phyloP scores from a whole-genome alignment of 2,329 filamentous ascomycete genomes.

The Rhynchosporium graminicola region DNA sequence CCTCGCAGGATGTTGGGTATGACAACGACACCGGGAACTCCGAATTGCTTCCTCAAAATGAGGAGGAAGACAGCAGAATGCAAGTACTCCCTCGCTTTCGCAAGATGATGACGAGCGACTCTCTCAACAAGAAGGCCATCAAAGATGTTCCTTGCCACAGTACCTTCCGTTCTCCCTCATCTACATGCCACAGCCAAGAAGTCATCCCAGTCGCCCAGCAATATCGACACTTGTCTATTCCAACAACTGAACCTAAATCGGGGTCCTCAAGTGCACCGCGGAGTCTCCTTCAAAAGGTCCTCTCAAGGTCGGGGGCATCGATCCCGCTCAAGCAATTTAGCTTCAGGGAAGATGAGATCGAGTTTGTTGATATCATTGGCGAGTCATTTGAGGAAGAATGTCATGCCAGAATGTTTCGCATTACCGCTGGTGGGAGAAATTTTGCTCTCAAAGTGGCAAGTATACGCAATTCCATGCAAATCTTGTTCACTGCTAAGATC shows the following conservation, averaged over 20 bases:
- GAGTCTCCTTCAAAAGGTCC: background rate
- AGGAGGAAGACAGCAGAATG: no score
- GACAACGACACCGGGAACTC: background rate
- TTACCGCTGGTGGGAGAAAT: background rate
- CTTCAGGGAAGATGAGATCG: background rate
- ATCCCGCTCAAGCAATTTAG: background rate
- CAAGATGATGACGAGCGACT: no score
- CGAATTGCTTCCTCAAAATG: background rate
- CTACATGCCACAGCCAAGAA: background rate
- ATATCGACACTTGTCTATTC: background rate
- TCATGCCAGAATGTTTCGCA: background rate
- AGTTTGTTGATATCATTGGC: background rate
- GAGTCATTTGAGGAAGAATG: background rate
- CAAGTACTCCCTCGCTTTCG: no score
- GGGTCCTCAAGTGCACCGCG: background rate
- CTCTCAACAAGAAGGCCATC: no score
- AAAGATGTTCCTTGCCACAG: background rate
- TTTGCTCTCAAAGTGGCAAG: background rate
- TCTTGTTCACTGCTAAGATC: background rate
- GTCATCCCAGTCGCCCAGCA: background rate
- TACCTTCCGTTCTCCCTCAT: background rate
- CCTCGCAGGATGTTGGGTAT: background rate
- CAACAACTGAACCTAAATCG: background rate
- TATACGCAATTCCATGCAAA: background rate
- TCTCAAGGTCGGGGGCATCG: background rate